Evolutionary conservation across 2,329 filamentous ascomycete genomes (phyloP).

Genomic region (Helminthosporium solani): DNA sequence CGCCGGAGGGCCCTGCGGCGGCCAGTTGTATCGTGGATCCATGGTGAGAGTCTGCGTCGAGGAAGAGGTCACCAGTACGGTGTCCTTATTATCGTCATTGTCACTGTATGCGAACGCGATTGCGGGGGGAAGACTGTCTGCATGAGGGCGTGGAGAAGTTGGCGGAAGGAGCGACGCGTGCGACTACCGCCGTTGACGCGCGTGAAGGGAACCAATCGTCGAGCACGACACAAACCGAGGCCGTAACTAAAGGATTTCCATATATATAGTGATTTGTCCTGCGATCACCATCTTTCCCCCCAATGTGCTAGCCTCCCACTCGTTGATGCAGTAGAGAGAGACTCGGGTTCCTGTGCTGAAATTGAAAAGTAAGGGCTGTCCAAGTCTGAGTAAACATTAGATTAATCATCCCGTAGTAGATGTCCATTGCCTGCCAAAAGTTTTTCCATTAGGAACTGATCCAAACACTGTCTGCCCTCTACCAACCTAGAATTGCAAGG

Average conservation of each 20-base stretch:
- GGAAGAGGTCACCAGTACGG: conserved; percentile 17
- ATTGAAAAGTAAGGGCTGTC: too few relatives aligned
- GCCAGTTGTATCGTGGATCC: conserved; percentile 40
- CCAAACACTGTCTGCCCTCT: too few relatives aligned
- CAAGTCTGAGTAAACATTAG: too few relatives aligned
- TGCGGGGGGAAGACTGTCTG: conserved; percentile 5
- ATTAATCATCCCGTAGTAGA: too few relatives aligned
- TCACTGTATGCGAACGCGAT: conserved; percentile 11
- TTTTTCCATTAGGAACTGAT: too few relatives aligned
- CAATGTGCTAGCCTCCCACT: not conserved
- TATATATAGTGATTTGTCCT: too few relatives aligned
- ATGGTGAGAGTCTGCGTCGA: conserved; percentile 14
- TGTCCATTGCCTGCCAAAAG: too few relatives aligned
- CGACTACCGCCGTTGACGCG: conserved; percentile 8
- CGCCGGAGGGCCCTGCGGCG: conserved; percentile 26
- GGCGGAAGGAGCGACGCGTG: conserved; percentile 5
- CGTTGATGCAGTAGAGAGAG: not conserved
- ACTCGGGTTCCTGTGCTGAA: too few relatives aligned
- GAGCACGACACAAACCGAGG: conserved; percentile 3
- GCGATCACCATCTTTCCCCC: not conserved
- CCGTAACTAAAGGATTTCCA: not conserved
- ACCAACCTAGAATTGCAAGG: too few relatives aligned
- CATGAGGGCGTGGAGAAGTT: not conserved
- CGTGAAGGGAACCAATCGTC: conserved; percentile 5
- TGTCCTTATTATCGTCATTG: conserved; percentile 18